Evolutionary conservation across 352 stramenopile species (phyloP).

Genomic region (Synura sp.): DNA sequence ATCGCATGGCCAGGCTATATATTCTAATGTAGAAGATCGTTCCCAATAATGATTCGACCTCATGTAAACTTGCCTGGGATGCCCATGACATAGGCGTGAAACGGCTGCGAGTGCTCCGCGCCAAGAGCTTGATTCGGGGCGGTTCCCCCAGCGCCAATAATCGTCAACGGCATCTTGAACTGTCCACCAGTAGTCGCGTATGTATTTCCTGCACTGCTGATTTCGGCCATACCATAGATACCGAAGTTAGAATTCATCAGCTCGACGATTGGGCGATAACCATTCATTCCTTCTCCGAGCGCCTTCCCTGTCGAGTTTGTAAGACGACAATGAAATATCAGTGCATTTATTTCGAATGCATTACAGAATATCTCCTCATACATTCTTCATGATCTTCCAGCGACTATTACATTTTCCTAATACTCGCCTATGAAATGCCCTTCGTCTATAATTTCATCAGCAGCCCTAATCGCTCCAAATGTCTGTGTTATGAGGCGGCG

Average conservation of each 20-base stretch:
- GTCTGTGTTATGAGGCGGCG: too few relatives aligned
- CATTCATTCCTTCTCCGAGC: conserved; percentile 77
- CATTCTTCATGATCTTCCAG: too few relatives aligned
- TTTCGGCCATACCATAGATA: conserved; percentile 80
- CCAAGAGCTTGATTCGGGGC: conserved; percentile 75
- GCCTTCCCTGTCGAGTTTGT: too few relatives aligned
- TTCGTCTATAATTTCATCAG: conserved; percentile 84
- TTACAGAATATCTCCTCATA: too few relatives aligned
- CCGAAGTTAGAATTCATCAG: conserved; percentile 87
- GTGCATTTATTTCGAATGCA: too few relatives aligned
- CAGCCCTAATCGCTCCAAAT: conserved; percentile 59
- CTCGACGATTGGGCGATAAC: conserved; percentile 78
- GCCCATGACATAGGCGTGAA: conserved; percentile 82
- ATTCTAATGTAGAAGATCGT: too few relatives aligned
- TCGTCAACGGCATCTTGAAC: conserved; percentile 81
- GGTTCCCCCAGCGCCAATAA: conserved; percentile 75
- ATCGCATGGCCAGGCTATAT: too few relatives aligned
- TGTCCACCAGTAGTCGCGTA: conserved; percentile 74
- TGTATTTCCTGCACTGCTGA: conserved; percentile 66
- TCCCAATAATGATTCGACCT: too few relatives aligned
- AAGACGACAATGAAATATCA: too few relatives aligned
- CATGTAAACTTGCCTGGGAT: too few relatives aligned
- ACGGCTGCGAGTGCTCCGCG: conserved; percentile 76
- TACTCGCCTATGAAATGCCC: conserved; percentile 80
- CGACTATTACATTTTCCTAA: conserved; percentile 5